Conservation (phyloP, 352 stramenopile genomes). For the Phytophthora ramorum region DNA sequence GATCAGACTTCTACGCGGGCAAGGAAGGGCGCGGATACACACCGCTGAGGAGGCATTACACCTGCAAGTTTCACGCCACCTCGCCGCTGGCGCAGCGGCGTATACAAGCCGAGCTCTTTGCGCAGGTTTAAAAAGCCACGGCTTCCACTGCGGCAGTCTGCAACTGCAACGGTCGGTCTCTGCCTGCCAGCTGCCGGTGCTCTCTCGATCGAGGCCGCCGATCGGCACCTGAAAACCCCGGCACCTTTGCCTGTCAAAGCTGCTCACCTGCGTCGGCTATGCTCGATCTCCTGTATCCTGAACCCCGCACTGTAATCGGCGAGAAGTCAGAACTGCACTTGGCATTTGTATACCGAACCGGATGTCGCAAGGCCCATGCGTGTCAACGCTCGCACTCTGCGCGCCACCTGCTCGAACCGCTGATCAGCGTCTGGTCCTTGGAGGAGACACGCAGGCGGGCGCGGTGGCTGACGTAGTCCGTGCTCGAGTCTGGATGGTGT, state of each 20-base stretch:
- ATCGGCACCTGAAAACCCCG: neutral
- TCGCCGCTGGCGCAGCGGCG: neutral
- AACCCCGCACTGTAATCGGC: slow-evolving; percentile 8
- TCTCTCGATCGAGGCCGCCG: neutral
- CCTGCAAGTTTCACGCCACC: slow-evolving; percentile 14
- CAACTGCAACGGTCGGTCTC: too few relatives aligned
- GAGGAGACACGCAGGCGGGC: slow-evolving; percentile 16
- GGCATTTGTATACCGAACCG: slow-evolving; percentile 26
- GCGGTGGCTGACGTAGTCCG: slow-evolving; percentile 3
- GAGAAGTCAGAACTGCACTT: slow-evolving; percentile 28
- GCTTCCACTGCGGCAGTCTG: too few relatives aligned
- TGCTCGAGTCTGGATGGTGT: neutral
- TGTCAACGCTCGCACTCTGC: slow-evolving; percentile 16
- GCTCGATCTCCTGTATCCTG: slow-evolving; percentile 8
- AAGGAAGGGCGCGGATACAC: slow-evolving; percentile 29
- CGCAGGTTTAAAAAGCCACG: too few relatives aligned
- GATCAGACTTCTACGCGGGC: slow-evolving; percentile 21
- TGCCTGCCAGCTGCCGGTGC: neutral
- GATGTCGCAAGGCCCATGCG: slow-evolving; percentile 23
- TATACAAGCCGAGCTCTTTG: too few relatives aligned
- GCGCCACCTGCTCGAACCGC: slow-evolving; percentile 11
- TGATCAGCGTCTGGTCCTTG: slow-evolving; percentile 22
- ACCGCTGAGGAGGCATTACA: slow-evolving; percentile 9
- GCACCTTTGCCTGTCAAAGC: neutral
- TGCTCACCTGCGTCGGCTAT: neutral